Evolutionary conservation across 257 asterid species (phyloP), one percentile per base, ranked within the genome.

Genomic region (Schizonepeta tenuifolia): DNA sequence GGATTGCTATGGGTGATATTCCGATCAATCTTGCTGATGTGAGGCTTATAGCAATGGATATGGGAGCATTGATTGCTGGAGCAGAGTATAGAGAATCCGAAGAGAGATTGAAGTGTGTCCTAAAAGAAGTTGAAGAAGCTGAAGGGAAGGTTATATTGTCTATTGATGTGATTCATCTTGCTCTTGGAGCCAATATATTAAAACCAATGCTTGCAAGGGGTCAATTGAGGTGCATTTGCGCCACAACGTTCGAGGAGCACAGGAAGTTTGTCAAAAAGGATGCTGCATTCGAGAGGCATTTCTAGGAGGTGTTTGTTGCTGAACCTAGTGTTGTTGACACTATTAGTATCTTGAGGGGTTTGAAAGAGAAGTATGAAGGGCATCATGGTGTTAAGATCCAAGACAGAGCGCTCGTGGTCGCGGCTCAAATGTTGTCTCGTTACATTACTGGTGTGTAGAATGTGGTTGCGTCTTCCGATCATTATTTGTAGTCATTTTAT

Each of bases 121-220:
- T 89, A 50, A 89, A 89, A 71, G 91, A 89, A 76, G 91, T 89
- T 9, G 96, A 87, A 78, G 93, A 87, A 24, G 93, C 93, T 3
- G 86, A 89, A 4, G 93, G 96, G 56, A 88, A 88, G 71, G 92
- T 88, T 62, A 83, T 88, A 5, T 24, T 88, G 64, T 88, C 86
- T 15, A 88, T 88, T 0, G 95, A 88, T 80, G 95, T 86, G 44
- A 83, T 88, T 61, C 95, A 86, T 61, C 53, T 85, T 38, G 93
- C 87, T 59, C 71, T 87, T 33, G 96, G 93, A 1, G 93, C 93
- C 10, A 88, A 86, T 56, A 69, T 89, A 59, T 82, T 89, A 10
- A 89, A 89, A 59, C 93, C 91, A 6, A 89, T 89, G 96, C 93
- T 89, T 26, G 93, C 96, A 0, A 77, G 93, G 76, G 96, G 91